Evolutionary conservation across 2,329 filamentous ascomycete genomes (phyloP).

Genomic region (Aspergillus glaucus): DNA sequence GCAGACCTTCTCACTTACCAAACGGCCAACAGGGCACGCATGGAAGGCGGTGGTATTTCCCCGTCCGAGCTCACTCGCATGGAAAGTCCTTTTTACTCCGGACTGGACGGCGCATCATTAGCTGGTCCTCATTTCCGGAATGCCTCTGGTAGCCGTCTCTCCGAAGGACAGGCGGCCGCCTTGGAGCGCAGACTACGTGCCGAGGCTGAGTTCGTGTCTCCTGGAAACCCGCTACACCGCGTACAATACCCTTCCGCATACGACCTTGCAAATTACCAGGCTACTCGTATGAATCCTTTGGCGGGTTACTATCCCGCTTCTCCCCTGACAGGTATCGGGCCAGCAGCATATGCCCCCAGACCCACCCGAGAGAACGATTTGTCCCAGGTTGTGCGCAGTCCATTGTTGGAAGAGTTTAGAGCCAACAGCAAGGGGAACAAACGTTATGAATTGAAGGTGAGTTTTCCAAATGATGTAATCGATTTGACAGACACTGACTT

Average conservation of each 20-base stretch:
- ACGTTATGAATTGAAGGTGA: slow-evolving; percentile 71
- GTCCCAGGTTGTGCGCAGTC: slow-evolving; percentile 60
- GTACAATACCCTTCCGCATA: slow-evolving; percentile 26
- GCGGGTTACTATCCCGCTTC: slow-evolving; percentile 33
- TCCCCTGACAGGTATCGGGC: slow-evolving; percentile 23
- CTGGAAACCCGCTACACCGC: slow-evolving; percentile 22
- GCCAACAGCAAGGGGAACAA: slow-evolving; percentile 64
- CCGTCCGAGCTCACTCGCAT: slow-evolving; percentile 44
- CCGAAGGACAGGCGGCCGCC: slow-evolving; percentile 39
- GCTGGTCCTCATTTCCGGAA: slow-evolving; percentile 35
- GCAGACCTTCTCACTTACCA: slow-evolving; percentile 31
- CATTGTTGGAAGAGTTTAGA: slow-evolving; percentile 73
- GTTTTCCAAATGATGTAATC: background rate
- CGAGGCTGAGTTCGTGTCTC: slow-evolving; percentile 31
- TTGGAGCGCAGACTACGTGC: slow-evolving; percentile 46
- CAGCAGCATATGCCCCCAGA: slow-evolving; percentile 33
- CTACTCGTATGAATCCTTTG: slow-evolving; percentile 27
- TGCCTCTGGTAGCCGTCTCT: slow-evolving; percentile 37
- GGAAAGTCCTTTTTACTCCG: slow-evolving; percentile 41
- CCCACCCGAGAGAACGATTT: slow-evolving; percentile 53
- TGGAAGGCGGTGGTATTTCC: slow-evolving; percentile 40
- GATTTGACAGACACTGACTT: slow-evolving; percentile 7
- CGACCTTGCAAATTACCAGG: slow-evolving; percentile 28
- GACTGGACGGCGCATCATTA: slow-evolving; percentile 38
- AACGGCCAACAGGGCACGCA: slow-evolving; percentile 30